phyloP scores from a whole-genome alignment of 192 early-diverging fungal genomes.

The Backusella australiensis region DNA sequence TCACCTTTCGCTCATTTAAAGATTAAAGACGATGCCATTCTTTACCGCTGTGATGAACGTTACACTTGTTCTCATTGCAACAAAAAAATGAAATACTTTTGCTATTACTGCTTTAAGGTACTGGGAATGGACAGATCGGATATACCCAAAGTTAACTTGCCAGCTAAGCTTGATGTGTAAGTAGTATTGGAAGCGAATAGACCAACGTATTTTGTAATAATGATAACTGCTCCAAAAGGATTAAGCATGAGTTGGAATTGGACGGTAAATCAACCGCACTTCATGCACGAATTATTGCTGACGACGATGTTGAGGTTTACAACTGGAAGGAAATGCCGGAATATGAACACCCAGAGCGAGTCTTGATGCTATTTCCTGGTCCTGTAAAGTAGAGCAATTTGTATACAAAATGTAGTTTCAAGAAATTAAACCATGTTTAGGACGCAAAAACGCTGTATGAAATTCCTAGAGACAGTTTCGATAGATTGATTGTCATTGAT shows the following conservation, averaged over 20 bases:
- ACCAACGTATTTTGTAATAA: background rate
- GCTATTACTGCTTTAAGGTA: conserved; percentile 64
- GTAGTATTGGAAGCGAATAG: conserved; percentile 14
- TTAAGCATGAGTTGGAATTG: conserved; percentile 77
- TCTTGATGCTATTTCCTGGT: conserved; percentile 86
- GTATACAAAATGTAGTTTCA: background rate
- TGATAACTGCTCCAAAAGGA: conserved; percentile 33
- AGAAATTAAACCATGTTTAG: conserved; percentile 29
- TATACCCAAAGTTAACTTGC: conserved; percentile 65
- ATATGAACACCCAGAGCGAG: conserved; percentile 62
- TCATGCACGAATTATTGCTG: conserved; percentile 80
- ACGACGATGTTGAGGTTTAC: conserved; percentile 64
- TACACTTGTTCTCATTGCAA: conserved; percentile 57
- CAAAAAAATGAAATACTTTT: conserved; percentile 68
- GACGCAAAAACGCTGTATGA: conserved; percentile 66
- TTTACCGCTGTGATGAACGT: background rate
- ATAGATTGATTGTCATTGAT: conserved; percentile 84
- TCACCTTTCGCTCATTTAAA: conserved; percentile 16
- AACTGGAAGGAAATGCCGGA: conserved; percentile 48
- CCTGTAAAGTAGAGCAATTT: conserved; percentile 43
- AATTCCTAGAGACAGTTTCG: conserved; percentile 65
- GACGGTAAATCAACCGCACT: conserved; percentile 87
- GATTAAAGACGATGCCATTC: conserved; percentile 10
- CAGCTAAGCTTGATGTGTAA: conserved; percentile 70
- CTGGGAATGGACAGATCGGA: conserved; percentile 44